These are phyloP conservation scores for Cyclostephanos tholiformis DNA, from an alignment of 108 stramenopile species.

Conservation along the genomic window DNA sequence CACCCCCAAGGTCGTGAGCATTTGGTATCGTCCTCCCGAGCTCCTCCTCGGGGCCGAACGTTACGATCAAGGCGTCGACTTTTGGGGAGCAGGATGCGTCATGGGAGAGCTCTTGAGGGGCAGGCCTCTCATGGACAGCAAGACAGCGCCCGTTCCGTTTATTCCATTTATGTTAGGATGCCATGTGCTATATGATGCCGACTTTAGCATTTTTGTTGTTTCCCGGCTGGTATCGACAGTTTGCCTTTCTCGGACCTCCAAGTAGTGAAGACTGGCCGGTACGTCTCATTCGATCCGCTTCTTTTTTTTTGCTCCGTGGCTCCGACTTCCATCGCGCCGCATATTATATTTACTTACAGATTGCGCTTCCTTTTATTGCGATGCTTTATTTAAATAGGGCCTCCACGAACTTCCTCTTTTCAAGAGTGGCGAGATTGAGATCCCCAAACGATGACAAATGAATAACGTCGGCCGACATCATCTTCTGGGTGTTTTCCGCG, in stretches of 20 bases:
- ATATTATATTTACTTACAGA: too few relatives aligned
- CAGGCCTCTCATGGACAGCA: slow-evolving; percentile 77
- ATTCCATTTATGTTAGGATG: too few relatives aligned
- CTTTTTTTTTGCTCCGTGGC: background rate
- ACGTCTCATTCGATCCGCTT: background rate
- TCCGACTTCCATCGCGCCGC: slow-evolving; percentile 22
- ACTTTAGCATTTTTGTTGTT: background rate
- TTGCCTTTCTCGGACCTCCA: slow-evolving; percentile 64
- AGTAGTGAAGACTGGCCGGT: slow-evolving; percentile 43
- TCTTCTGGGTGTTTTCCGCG: slow-evolving; percentile 34
- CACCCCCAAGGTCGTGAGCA: slow-evolving; percentile 89
- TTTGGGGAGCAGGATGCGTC: slow-evolving; percentile 88
- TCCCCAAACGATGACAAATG: slow-evolving; percentile 46
- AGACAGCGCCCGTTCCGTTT: too few relatives aligned
- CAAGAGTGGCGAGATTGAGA: slow-evolving; percentile 34
- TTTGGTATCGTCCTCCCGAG: slow-evolving; percentile 95
- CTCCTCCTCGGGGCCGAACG: slow-evolving; percentile 65
- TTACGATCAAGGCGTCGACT: slow-evolving; percentile 79
- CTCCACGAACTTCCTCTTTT: slow-evolving; percentile 45
- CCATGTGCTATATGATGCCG: background rate
- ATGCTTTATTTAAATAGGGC: background rate
- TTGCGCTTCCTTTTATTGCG: slow-evolving; percentile 8
- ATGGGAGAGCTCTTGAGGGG: slow-evolving; percentile 84
- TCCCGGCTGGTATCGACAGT: slow-evolving; percentile 5
- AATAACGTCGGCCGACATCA: slow-evolving; percentile 27